phyloP scores from a whole-genome alignment of 78 protist species.

The Chrysochromulina tobinii region DNA sequence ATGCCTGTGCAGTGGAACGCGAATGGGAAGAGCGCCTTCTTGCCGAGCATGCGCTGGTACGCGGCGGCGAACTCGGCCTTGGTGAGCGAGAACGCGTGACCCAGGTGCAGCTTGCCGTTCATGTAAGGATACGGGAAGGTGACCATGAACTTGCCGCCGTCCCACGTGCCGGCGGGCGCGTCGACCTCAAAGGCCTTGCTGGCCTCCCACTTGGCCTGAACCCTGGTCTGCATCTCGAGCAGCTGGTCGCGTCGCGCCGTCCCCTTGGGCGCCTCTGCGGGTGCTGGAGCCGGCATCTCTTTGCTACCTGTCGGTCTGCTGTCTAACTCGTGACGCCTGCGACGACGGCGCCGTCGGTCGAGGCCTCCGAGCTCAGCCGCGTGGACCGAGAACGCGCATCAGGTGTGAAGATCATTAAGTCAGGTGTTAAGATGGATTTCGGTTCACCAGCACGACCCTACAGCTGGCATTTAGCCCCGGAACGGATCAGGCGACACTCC shows the following conservation, averaged over 20 bases:
- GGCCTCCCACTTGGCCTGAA: conserved; percentile 41
- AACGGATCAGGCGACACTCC: too few species aligned
- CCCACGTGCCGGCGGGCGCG: background rate
- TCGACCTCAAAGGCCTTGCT: conserved; percentile 30
- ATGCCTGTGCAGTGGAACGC: conserved; percentile 99
- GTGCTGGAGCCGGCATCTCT: too few species aligned
- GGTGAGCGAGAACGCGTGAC: conserved; percentile 97
- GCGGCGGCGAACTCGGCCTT: conserved; percentile 97
- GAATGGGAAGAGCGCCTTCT: conserved; percentile 94
- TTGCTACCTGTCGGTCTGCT: too few species aligned
- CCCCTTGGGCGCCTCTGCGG: background rate
- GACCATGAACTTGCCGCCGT: conserved; percentile 66
- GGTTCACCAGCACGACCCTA: too few species aligned
- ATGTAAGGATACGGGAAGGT: conserved; percentile 99
- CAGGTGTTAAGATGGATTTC: too few species aligned
- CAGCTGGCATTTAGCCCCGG: too few species aligned
- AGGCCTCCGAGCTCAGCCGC: too few species aligned
- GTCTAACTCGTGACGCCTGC: too few species aligned
- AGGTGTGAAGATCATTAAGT: too few species aligned
- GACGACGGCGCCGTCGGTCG: too few species aligned
- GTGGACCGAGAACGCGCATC: too few species aligned
- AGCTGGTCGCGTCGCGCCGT: conserved; percentile 55
- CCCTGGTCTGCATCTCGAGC: background rate
- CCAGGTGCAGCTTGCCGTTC: conserved; percentile 99
- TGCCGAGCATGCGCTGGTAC: conserved; percentile 92